Percentiles rank a stretch among this genome's conserved stretches.
These are phyloP conservation scores for Saccharomyces pastorianus DNA, from an alignment of 1,139 yeast species.

Conservation along the genomic window DNA sequence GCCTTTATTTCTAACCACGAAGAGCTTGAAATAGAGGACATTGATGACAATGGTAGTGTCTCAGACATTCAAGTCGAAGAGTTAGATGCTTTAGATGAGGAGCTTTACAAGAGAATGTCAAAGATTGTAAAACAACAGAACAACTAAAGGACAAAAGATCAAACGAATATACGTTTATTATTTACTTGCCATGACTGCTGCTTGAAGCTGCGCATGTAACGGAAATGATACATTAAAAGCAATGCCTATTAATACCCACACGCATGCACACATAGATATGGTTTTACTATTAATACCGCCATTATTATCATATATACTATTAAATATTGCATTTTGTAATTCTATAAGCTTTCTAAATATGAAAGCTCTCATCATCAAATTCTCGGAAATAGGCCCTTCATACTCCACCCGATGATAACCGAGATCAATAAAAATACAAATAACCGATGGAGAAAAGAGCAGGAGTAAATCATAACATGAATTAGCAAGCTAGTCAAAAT, in stretches of 20 bases:
- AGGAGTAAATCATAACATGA: neutral
- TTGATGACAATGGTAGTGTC: slow-evolving; percentile 24
- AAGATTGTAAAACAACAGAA: slow-evolving; percentile 4
- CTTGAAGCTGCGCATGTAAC: neutral
- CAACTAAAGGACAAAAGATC: neutral
- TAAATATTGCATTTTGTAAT: neutral
- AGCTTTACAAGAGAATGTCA: slow-evolving; percentile 24
- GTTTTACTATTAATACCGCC: neutral
- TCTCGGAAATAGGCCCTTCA: neutral
- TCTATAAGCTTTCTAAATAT: neutral
- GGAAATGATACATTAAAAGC: neutral
- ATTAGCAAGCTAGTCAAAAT: neutral
- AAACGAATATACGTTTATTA: neutral
- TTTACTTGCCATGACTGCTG: neutral
- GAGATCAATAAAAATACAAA: slow-evolving; percentile 1
- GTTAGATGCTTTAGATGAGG: slow-evolving; percentile 29
- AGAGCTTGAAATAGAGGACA: slow-evolving; percentile 9
- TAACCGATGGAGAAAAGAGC: neutral
- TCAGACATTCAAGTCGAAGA: slow-evolving; percentile 26
- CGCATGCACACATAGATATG: neutral
- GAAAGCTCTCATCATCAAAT: neutral
- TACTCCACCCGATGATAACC: slow-evolving; percentile 2
- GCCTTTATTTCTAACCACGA: neutral
- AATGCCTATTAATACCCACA: neutral
- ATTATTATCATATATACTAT: neutral